Evolutionary conservation across 345 rosid genomes (phyloP), one percentile per base, ranked within the genome.

Genomic region (Balakata baccata): DNA sequence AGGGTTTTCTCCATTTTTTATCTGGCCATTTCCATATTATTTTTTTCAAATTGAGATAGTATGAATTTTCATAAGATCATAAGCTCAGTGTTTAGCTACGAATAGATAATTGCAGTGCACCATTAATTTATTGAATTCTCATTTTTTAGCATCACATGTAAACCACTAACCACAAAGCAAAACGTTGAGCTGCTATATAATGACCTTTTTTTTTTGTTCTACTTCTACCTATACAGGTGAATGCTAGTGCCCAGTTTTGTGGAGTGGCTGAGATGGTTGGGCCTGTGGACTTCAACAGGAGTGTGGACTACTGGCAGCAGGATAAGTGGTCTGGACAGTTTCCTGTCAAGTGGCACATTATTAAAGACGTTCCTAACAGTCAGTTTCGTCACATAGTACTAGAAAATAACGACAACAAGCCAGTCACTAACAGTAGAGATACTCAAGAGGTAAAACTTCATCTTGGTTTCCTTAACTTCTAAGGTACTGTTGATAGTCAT

Each of bases 191-290:
- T 37, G 6, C 53, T 54, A 58, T 50, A 45, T 43, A 20, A 34
- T 38, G 10, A 54, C 25, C 18, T 16, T 4, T 57, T 72, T 49
- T 49, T 50, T 53, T 46, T 38, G 16, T 17, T 53, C 52, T 1
- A 25, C 13, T 58, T 37, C 52, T 61, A 39, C 37, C 22, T 12
- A 34, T 59, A 64, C 85, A 92, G 98, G 98, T 92, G 61, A 92
- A 92, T 78, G 84, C 94, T 29, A 92, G 98, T 82, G 87, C 94
- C 46, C 94, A 89, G 73, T 92, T 92, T 76, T 87, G 95, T 70
- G 98, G 98, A 56, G 86, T 92, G 58, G 96, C 96, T 18, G 96
- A 90, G 87, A 92, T 92, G 98, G 79, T 88, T 59, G 98, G 98
- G 67, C 87, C 90, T 38, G 94, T 92, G 67, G 96, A 92, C 81